These are phyloP conservation scores for Mycena albidolilacea DNA, from an alignment of 768 basidiomycete species.

Conservation along the genomic window DNA sequence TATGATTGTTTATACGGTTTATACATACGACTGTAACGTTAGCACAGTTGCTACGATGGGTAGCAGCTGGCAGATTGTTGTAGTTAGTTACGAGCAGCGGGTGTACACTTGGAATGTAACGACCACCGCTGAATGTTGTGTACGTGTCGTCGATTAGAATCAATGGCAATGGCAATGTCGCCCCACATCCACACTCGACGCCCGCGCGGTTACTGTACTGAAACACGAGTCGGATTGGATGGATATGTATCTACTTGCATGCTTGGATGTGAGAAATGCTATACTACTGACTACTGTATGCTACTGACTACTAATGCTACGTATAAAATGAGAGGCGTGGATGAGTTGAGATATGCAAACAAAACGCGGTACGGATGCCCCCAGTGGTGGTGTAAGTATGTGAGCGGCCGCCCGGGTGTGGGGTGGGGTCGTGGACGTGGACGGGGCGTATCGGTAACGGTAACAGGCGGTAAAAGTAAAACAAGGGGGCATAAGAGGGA, in stretches of 20 bases:
- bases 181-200: background rate
- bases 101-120: background rate
- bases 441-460: constrained; percentile 24
- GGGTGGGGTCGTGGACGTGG: constrained; percentile 20
- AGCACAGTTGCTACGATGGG: background rate
- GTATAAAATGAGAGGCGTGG: constrained; percentile 51
- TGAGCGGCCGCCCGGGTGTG: background rate
- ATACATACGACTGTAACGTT: background rate
- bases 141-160: no score
- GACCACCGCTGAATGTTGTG: background rate
- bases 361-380: constrained; percentile 15
- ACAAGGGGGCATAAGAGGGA: background rate
- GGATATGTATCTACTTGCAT: constrained; percentile 64
- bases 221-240: constrained; percentile 24
- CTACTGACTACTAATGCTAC: constrained; percentile 58
- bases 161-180: background rate
- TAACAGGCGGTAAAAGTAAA: constrained; percentile 11
- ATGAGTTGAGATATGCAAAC: constrained; percentile 47
- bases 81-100: background rate
- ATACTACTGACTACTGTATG: constrained; percentile 53
- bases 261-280: constrained; percentile 55
- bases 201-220: background rate
- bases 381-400: background rate
- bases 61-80: background rate
- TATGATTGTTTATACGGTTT: constrained; percentile 9